Percentiles rank a stretch among this genome's conserved stretches.
Conservation (phyloP, 306 rosid species). For the Citrullus amarus region DNA sequence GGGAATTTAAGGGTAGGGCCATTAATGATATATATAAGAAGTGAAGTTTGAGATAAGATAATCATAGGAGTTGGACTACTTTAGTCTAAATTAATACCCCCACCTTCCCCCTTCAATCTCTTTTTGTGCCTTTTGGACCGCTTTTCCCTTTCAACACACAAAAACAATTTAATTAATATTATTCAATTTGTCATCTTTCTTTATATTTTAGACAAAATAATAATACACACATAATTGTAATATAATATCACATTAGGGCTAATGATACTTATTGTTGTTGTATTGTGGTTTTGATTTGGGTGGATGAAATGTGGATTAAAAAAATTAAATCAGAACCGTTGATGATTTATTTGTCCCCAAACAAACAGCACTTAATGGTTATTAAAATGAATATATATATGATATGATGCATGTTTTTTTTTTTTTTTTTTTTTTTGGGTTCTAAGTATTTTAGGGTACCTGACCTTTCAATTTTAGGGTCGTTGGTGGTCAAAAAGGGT, state of each 20-base stretch:
- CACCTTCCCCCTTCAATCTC: neutral
- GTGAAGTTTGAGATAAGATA: conserved; percentile 7
- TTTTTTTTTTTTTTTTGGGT: neutral
- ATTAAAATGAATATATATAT: neutral
- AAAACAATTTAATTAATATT: neutral
- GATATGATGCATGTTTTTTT: too few species aligned
- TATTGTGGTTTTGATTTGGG: neutral
- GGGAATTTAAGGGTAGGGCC: neutral
- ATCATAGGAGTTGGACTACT: conserved; percentile 1
- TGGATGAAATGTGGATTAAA: neutral
- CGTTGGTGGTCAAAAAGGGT: conserved; percentile 7
- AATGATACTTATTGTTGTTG: too few species aligned
- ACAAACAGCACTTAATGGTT: neutral
- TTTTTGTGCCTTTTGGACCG: neutral
- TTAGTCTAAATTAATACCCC: conserved; percentile 7
- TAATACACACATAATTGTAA: neutral
- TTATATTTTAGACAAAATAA: neutral
- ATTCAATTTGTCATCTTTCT: neutral
- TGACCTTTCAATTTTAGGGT: neutral
- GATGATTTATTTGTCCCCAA: conserved; percentile 3
- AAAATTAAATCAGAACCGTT: neutral
- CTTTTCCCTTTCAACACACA: neutral
- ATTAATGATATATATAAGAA: conserved; percentile 6
- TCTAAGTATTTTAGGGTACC: neutral
- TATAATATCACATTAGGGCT: neutral